These are phyloP conservation scores for Lactifluus hygrophoroides DNA, from an alignment of 768 basidiomycete species.

Conservation along the genomic window DNA sequence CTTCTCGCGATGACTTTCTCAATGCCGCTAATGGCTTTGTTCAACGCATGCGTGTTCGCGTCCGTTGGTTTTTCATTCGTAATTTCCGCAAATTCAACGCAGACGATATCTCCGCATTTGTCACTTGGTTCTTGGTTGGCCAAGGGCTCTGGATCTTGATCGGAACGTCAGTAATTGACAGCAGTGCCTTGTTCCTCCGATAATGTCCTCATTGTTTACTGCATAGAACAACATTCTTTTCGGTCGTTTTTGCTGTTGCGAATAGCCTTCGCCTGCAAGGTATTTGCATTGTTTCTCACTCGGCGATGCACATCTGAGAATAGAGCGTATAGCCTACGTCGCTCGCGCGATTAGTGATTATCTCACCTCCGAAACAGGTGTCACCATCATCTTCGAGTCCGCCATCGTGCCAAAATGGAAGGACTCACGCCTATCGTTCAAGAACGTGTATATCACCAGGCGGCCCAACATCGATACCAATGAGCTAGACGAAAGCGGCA, in stretches of 20 bases:
- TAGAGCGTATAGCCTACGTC: constrained; percentile 51
- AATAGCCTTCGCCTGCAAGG: constrained; percentile 85
- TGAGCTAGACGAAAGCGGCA: constrained; percentile 1
- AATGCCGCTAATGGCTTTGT: constrained; percentile 83
- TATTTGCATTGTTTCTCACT: constrained; percentile 23
- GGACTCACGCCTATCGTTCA: constrained; percentile 91
- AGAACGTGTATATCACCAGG: constrained; percentile 90
- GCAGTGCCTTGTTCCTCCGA: neutral
- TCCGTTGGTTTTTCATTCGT: constrained; percentile 95
- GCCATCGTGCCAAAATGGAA: constrained; percentile 98
- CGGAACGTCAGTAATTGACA: constrained; percentile 60
- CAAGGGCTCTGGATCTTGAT: constrained; percentile 94
- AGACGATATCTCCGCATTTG: constrained; percentile 94
- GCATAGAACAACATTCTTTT: constrained; percentile 86
- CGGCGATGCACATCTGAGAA: neutral
- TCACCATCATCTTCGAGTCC: constrained; percentile 92
- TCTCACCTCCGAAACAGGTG: constrained; percentile 86
- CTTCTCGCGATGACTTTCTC: constrained; percentile 85
- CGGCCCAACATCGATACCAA: constrained; percentile 36
- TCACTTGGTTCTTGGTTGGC: constrained; percentile 93
- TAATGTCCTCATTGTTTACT: neutral
- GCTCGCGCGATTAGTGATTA: constrained; percentile 88
- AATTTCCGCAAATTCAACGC: constrained; percentile 93
- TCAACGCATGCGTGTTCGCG: constrained; percentile 81
- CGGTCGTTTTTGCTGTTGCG: constrained; percentile 79